These are phyloP conservation scores for Pseudocercospora vitis DNA, from an alignment of 2,329 filamentous ascomycete species.

Conservation along the genomic window DNA sequence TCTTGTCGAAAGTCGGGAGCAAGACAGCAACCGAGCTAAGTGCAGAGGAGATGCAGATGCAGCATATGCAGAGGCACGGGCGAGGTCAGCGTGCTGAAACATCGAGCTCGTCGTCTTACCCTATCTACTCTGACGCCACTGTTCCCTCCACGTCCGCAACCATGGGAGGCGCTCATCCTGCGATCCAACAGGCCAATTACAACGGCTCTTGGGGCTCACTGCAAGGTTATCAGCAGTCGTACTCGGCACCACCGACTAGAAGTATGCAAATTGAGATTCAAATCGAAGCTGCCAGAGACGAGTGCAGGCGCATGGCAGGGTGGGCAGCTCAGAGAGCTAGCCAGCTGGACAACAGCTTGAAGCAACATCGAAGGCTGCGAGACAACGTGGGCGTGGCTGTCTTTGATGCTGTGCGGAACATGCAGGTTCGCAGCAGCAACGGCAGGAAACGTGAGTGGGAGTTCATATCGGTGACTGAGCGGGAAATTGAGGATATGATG, in stretches of 20 bases:
- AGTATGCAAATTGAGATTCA: neutral
- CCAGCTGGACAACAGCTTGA: neutral
- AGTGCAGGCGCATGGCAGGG: neutral
- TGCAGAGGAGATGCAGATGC: neutral
- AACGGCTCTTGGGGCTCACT: constrained; percentile 3
- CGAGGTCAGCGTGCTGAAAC: too few species aligned
- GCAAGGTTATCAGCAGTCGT: neutral
- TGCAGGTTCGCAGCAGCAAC: neutral
- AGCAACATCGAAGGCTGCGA: neutral
- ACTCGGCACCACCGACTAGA: neutral
- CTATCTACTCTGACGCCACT: too few species aligned
- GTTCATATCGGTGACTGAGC: too few species aligned
- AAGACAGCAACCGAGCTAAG: too few species aligned
- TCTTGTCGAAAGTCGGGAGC: too few species aligned
- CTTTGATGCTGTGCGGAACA: neutral
- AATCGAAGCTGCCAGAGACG: neutral
- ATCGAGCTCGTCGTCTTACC: too few species aligned
- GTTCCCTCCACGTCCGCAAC: neutral
- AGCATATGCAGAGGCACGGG: neutral
- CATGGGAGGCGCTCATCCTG: neutral
- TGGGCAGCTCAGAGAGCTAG: neutral
- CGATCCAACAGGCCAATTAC: neutral
- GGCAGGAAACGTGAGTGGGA: neutral
- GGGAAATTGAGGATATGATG: neutral
- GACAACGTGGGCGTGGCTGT: neutral